These are phyloP conservation scores for Rhodamnia rubescens DNA, from an alignment of 345 rosid species.

Conservation along the genomic window DNA sequence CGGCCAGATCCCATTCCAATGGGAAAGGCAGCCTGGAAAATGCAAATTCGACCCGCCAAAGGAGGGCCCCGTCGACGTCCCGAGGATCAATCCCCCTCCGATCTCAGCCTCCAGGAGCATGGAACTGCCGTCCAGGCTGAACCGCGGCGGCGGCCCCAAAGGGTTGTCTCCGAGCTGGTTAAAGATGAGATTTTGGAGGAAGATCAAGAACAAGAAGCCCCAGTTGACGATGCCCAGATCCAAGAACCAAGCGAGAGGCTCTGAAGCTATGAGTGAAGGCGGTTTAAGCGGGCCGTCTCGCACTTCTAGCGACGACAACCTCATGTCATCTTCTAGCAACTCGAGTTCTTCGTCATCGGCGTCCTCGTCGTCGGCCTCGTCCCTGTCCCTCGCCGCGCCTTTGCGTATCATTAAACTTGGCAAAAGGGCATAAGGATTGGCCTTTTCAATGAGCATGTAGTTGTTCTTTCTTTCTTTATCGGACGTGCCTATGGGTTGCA, in stretches of 20 bases:
- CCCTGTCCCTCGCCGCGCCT: not conserved
- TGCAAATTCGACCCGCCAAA: constrained; percentile 23
- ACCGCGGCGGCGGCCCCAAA: constrained; percentile 8
- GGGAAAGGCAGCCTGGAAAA: constrained; percentile 62
- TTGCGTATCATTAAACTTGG: not conserved
- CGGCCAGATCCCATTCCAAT: constrained; percentile 43
- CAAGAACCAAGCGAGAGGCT: not conserved
- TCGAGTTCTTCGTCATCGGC: not conserved
- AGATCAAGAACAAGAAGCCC: not conserved
- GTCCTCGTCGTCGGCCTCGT: not conserved
- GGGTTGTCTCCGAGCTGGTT: constrained; percentile 7
- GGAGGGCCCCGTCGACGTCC: constrained; percentile 7
- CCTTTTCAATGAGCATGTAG: not conserved
- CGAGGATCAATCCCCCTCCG: constrained; percentile 17
- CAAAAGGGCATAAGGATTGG: not conserved
- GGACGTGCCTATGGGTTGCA: not conserved
- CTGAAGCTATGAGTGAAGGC: not conserved
- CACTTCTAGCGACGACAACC: not conserved
- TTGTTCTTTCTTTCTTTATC: not conserved
- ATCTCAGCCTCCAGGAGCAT: not conserved
- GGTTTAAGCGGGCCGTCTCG: not conserved
- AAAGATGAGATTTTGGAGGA: constrained; percentile 36
- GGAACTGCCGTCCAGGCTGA: not conserved
- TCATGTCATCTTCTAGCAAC: not conserved
- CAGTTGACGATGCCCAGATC: not conserved